Evolutionary conservation across 129 eudicot genomes (phyloP).

Genomic region (Chrysanthemum seticuspe): DNA sequence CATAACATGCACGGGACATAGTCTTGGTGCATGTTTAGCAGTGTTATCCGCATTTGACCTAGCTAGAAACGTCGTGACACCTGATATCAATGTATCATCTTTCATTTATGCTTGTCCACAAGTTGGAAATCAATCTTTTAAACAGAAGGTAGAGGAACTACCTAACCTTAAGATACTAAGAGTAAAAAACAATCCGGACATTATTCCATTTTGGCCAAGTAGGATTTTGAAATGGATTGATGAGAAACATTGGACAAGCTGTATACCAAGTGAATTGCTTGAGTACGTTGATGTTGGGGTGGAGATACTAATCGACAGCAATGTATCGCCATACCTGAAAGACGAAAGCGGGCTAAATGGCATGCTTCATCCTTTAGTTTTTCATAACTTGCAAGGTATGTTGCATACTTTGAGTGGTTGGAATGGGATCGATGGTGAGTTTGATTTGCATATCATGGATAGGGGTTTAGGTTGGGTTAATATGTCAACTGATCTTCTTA

Average conservation of each 20-base stretch:
- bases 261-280: constrained; percentile 19
- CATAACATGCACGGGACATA: constrained; percentile 34
- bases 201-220: constrained; percentile 35
- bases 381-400: constrained; percentile 31
- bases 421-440: constrained; percentile 26
- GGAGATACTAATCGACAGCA: constrained; percentile 25
- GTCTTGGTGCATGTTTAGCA: constrained; percentile 36
- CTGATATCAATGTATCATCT: constrained; percentile 20
- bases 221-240: constrained; percentile 17
- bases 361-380: not conserved
- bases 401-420: constrained; percentile 34
- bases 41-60: constrained; percentile 32
- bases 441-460: constrained; percentile 18
- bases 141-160: constrained; percentile 17
- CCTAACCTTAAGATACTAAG: constrained; percentile 28
- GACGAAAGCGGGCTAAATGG: not conserved
- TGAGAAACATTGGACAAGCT: not conserved
- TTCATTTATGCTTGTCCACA: constrained; percentile 22
- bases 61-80: constrained; percentile 17
- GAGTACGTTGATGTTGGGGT: constrained; percentile 30
- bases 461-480: constrained; percentile 28
- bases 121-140: constrained; percentile 31
- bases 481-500: constrained; percentile 18
- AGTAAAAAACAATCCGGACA: constrained; percentile 21
- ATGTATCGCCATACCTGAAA: constrained; percentile 27